Conservation (phyloP, 345 rosid genomes). For the Jatropha curcas region DNA sequence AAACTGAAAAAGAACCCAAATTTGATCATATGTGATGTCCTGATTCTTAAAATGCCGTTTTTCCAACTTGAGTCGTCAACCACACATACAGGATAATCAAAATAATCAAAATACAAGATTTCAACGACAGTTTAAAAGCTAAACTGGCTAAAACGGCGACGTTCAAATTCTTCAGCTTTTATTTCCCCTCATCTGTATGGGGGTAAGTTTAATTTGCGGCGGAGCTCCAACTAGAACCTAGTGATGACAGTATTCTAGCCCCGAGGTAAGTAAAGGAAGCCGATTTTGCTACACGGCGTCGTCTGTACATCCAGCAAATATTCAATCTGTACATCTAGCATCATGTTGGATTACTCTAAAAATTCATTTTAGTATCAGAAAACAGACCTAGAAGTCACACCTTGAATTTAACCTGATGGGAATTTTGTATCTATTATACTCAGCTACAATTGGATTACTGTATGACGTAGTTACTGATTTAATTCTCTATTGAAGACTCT, state of each 20-base stretch:
- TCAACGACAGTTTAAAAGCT: too few species aligned
- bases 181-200: too few species aligned
- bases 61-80: neutral
- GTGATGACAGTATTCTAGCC: neutral
- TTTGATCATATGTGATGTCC: neutral
- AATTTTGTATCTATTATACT: neutral
- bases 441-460: neutral
- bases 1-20: neutral
- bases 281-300: constrained; percentile 26
- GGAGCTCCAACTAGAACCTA: constrained; percentile 4
- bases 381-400: too few species aligned
- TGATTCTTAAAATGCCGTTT: neutral
- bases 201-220: too few species aligned
- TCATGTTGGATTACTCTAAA: too few species aligned
- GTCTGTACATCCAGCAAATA: neutral
- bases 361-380: too few species aligned
- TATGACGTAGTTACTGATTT: neutral
- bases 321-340: too few species aligned
- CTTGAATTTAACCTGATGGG: too few species aligned
- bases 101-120: neutral
- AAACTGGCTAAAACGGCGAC: neutral
- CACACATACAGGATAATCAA: constrained; percentile 20
- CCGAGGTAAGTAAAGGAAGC: constrained; percentile 12
- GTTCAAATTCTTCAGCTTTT: neutral
- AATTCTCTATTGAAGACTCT: constrained; percentile 27